phyloP scores from a whole-genome alignment of 2,329 filamentous ascomycete species.

The Hypoxylon sp. region DNA sequence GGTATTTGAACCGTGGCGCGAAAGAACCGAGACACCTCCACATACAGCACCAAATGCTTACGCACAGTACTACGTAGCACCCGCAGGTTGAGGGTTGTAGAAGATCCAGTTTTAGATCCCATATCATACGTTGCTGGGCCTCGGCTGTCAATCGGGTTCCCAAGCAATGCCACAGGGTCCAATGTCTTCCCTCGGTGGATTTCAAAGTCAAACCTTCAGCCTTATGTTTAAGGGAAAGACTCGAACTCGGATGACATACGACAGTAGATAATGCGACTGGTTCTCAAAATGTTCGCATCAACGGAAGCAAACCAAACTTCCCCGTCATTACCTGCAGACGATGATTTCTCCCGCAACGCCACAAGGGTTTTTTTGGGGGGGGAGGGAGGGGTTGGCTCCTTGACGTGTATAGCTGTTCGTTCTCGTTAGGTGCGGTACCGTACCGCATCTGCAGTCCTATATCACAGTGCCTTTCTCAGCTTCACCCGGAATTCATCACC shows the following conservation, averaged over 20 bases:
- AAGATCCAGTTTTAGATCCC: conserved; percentile 25
- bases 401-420: conserved; percentile 16
- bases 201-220: conserved; percentile 23
- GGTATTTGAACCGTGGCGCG: conserved; percentile 34
- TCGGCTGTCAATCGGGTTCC: neutral
- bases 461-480: conserved; percentile 30
- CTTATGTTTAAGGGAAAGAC: conserved; percentile 13
- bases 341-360: conserved; percentile 32
- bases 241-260: conserved; percentile 18
- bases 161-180: conserved; percentile 20
- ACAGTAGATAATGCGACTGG: conserved; percentile 3
- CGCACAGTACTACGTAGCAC: conserved; percentile 31
- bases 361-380: too few relatives aligned
- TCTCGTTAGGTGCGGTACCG: conserved; percentile 31
- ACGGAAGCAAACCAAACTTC: conserved; percentile 36
- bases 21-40: conserved; percentile 39
- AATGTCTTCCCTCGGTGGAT: conserved; percentile 32
- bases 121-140: conserved; percentile 1
- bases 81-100: conserved; percentile 11
- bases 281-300: conserved; percentile 20
- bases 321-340: conserved; percentile 37
- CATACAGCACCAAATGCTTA: conserved; percentile 21
- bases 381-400: conserved; percentile 32
- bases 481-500: conserved; percentile 6
- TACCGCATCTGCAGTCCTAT: conserved; percentile 21